These are phyloP conservation scores for Cucumis sativus DNA, from an alignment of 306 rosid genomes.

Conservation along the genomic window DNA sequence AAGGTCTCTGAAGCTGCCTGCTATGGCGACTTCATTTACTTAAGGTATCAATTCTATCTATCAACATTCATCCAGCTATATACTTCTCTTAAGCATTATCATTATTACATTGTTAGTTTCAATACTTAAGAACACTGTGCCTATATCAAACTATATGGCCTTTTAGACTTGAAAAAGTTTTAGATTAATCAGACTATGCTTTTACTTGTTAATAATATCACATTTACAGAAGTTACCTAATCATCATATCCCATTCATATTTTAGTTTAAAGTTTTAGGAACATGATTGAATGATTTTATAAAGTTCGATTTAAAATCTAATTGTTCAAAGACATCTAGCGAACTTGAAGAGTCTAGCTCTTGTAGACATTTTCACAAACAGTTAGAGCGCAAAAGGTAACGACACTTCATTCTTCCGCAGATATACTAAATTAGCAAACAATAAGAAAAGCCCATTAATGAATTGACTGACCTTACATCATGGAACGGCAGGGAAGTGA, in stretches of 20 bases:
- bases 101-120: background rate
- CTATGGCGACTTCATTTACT: conserved; percentile 53
- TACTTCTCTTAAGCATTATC: background rate
- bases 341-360: background rate
- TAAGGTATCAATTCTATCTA: conserved; percentile 35
- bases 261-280: background rate
- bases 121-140: background rate
- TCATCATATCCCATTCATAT: background rate
- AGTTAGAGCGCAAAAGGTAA: background rate
- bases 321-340: background rate
- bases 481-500: conserved; percentile 36
- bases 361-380: background rate
- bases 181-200: background rate
- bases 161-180: background rate
- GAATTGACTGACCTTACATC: background rate
- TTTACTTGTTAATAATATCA: background rate
- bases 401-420: background rate
- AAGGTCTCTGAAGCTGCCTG: conserved; percentile 50
- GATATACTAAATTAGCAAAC: background rate
- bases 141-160: background rate
- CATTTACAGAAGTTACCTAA: background rate
- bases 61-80: background rate
- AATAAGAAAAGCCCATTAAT: background rate
- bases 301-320: background rate
- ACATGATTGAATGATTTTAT: background rate